Evolutionary conservation across 1,139 yeast genomes (phyloP), one percentile per base, ranked within the genome.

Genomic region (Pichia sp.): DNA sequence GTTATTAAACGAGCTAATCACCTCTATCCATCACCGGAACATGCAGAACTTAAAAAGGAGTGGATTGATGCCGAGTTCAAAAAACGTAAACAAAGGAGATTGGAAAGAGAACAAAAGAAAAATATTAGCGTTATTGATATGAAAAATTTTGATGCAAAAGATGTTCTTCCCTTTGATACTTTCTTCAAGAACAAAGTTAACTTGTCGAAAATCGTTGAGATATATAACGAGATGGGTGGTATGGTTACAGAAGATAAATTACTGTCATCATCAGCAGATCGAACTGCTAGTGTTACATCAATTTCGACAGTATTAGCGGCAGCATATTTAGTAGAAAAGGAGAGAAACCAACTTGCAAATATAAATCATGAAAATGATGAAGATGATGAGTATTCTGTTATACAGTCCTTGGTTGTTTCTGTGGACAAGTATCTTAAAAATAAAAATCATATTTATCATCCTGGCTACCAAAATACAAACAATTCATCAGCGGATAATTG

Each of bases 31-130:
- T 70, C 67, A 11, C 67, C 63, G 3, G 78, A 71, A 5, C 68
- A 79, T 8, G 64, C 71, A 5, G 74, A 67, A 14, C 76, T 76
- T 52, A 78, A 76, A 52, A 58, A 63, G n/a, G 66, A 71, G 36
- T 89, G 97, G 96, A 72, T 85, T 18, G 83, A 80, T 35, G 67
- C 67, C 6, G 95, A 86, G 59, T 85, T 84, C 56, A 72, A 69
- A 35, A 72, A 68, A 50, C 69, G 96, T 32, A 73, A 76, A 52
- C 72, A 71, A 45, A 77, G 78, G 56, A 67, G 94, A 44, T 52
- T 78, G 31, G 67, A 38, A n/a, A 47, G 56, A 38, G 55, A 53
- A 66, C n/a, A 66, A 59, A 23, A 57, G 61, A 40, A 61, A 64
- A 3, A 59, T 52, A 8, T 28, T 2, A 59, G 33, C 26, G 33